Base-by-base conservation (phyloP, 2,329 filamentous ascomycete genomes). In the Esteya vermicola region DNA sequence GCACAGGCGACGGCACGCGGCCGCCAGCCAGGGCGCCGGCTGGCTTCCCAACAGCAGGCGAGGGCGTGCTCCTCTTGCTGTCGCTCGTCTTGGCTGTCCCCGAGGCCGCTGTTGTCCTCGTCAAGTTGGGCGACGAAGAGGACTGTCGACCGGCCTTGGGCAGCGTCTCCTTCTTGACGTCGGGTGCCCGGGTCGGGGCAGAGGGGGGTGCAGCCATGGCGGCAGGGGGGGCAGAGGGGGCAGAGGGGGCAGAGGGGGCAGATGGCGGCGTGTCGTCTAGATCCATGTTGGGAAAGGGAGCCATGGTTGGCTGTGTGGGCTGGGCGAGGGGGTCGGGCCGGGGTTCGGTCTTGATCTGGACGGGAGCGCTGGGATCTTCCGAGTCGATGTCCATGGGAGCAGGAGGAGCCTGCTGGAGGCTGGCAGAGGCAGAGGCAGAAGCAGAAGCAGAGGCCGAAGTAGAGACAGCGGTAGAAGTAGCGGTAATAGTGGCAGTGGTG, bases 261-360 rank as follows among this genome's bases (percentile, higher is more conserved):
- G 23, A 30, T 6, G n/a, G n/a, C n/a, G n/a, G n/a, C n/a, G n/a
- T n/a, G n/a, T n/a, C n/a, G 61, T 61, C 65, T 54, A 70, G 61
- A 22, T 67, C 68, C 68, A 74, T 74, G 46, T 74, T 67, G 2
- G 71, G 67, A 45, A 75, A 67, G 0, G 72, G 65, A 14, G 72
- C 72, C 38, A 70, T 60, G 16, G 21, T 32, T 8, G 26, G 12
- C 32, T 18, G 20, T 32, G 27, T 26, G 31, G 12, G 27, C 35
- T n/a, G 28, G 10, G 36, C 32, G 9, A 28, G 13, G 9, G 32
- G 8, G 8, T 36, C 20, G 20, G 26, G 12, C 10, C n/a, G 22
- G 13, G 66, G 59, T 48, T 62, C 65, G 26, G 49, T 53, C 39
- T 61, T 59, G 25, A 58, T 51, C 35, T 55, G 57, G 38, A 53